Base-by-base conservation (phyloP, 306 rosid genomes). In the Dryas alaskensis region DNA sequence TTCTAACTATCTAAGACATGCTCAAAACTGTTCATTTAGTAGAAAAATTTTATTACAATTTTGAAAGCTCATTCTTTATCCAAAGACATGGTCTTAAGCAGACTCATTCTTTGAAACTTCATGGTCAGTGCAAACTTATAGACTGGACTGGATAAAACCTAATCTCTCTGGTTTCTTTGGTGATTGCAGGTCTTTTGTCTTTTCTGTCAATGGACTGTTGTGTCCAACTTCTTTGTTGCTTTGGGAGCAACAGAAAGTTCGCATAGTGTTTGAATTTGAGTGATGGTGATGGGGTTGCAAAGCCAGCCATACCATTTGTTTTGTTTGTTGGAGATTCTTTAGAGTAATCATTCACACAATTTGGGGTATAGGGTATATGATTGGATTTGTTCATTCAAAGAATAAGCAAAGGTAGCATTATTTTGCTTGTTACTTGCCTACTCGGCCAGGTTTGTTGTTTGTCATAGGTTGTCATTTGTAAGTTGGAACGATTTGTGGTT, bases 321-420 rank as follows among this genome's bases (percentile, higher is more conserved):
- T 64, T 39, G 16, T 10, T 70, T 64, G 37, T 70, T 19, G 12
- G 47, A 51, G 52, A 16, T 65, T 70, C 45, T 5, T 39, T 22
- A 52, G 37, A n/a, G 69, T 1, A 63, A 14, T 73, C 49, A 10
- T 44, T 69, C 70, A 31, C 65, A 62, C 60, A 27, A 68, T 60
- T 68, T 54, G 66, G 62, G 79, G 72, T 76, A 76, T 77, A 71
- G 46, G 51, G 81, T 62, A 83, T 72, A 76, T 73, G 79, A 79
- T 79, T 61, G 79, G 60, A 75, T 83, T 80, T 72, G 76, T 76
- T 66, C 54, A 54, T 74, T 75, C 54, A 67, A 60, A 58, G 78
- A 79, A 70, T 60, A 75, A 82, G 77, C 42, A 27, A 54, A n/a
- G 58, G 76, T 48, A 16, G 45, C 70, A 46, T 66, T 48, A 39